Evolutionary conservation across 345 rosid species (phyloP).

Genomic region (Arabis hirsuta): DNA sequence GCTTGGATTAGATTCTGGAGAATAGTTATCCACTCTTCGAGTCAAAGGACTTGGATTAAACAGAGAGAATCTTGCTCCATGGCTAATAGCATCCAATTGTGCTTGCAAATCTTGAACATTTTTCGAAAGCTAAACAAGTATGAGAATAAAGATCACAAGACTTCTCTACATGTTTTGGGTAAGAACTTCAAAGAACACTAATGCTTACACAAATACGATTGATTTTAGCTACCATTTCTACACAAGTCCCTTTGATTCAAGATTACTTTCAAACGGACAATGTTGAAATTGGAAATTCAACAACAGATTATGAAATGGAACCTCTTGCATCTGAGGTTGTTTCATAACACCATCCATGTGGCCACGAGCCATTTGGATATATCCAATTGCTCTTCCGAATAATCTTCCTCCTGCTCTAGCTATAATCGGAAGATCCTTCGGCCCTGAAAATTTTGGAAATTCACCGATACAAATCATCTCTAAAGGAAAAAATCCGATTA

Average conservation of each 20-base stretch:
- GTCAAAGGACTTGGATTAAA: constrained; percentile 77
- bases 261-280: neutral
- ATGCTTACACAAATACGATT: neutral
- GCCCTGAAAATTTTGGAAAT: constrained; percentile 45
- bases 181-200: neutral
- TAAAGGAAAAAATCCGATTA: too few species aligned
- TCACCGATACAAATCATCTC: neutral
- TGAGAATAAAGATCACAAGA: constrained; percentile 1
- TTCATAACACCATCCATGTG: constrained; percentile 81
- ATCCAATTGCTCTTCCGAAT: constrained; percentile 79
- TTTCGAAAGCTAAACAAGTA: constrained; percentile 66
- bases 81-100: constrained; percentile 83
- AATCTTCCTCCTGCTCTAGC: constrained; percentile 83
- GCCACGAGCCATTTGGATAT: constrained; percentile 87
- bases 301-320: constrained; percentile 20
- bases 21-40: constrained; percentile 58
- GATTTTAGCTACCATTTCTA: neutral
- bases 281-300: neutral
- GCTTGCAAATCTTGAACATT: constrained; percentile 87
- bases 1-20: constrained; percentile 45
- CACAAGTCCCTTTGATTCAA: neutral
- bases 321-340: constrained; percentile 94
- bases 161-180: neutral
- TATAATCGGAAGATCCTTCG: constrained; percentile 78
- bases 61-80: constrained; percentile 73